Base-by-base conservation (phyloP, 2,329 filamentous ascomycete species). In the Ceratocystis eucalypticola region DNA sequence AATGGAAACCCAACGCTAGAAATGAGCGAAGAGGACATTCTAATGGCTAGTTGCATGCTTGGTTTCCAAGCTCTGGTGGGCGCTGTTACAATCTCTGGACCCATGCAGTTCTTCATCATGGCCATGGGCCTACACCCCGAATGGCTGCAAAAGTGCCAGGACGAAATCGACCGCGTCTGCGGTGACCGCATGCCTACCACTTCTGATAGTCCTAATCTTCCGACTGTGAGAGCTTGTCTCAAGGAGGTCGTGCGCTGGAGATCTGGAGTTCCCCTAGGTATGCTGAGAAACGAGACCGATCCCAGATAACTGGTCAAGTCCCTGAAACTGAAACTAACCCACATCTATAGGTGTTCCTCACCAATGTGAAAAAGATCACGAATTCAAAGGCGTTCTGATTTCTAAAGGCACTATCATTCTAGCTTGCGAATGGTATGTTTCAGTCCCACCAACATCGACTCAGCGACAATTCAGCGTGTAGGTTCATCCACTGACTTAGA, bases 171-270 rank as follows among this genome's bases (percentile, higher is more conserved):
- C 69, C 73, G 76, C 7, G 80, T 84, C 1, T 82, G 80, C 65
- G 81, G 81, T 17, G 77, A 81, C 67, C 76, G 79, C 22, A 76
- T 84, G 74, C 82, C 82, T 0, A 79, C 74, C 15, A 76, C 80
- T 44, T 74, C 75, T 6, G 80, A 85, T 70, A 79, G 78, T 69
- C 73, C 78, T 1, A 72, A 78, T 17, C 73, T 85, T 22, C 82
- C 82, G 0, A 81, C 76, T 0, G 76, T 84, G 8, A 75, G 82
- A 17, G 82, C 82, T 1, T 80, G 80, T 53, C 73, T 84, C 30
- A 83, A 84, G 72, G 83, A 85, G 73, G 81, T 80, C 15, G 71
- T 83, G n/a, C 75, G 82, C 57, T 84, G 82, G 82, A 75, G 81
- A 64, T 82, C 82, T 3, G 78, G 80, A 45, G 80, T 84, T 3